phyloP scores from a whole-genome alignment of 2,329 filamentous ascomycete genomes.

The Aspergillaceae sp. region DNA sequence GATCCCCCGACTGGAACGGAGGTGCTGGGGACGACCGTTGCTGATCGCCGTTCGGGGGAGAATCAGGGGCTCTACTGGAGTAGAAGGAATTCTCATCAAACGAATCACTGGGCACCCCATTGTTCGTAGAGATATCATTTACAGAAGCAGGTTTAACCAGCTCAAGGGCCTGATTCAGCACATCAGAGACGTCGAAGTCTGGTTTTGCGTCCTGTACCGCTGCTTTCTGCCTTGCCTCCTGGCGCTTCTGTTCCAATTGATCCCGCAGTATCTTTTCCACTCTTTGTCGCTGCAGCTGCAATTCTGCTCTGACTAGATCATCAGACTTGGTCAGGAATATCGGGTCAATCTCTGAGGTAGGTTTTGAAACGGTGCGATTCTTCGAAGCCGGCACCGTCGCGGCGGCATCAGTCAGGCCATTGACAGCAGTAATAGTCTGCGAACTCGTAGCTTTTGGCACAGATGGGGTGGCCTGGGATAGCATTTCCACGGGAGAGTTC shows the following conservation, averaged over 20 bases:
- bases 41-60: slow-evolving; percentile 43
- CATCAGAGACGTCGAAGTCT: slow-evolving; percentile 63
- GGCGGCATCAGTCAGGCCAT: slow-evolving; percentile 14
- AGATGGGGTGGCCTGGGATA: slow-evolving; percentile 9
- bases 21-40: slow-evolving; percentile 22
- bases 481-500: slow-evolving; percentile 11
- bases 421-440: slow-evolving; percentile 11
- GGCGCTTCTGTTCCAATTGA: slow-evolving; percentile 59
- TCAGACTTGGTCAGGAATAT: slow-evolving; percentile 80
- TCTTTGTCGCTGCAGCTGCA: slow-evolving; percentile 68
- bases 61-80: slow-evolving; percentile 81
- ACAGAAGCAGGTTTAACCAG: slow-evolving; percentile 62
- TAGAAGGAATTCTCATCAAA: slow-evolving; percentile 94
- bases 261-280: slow-evolving; percentile 71
- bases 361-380: slow-evolving; percentile 35
- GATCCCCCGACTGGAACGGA: slow-evolving; percentile 23
- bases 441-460: slow-evolving; percentile 13
- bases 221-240: slow-evolving; percentile 42
- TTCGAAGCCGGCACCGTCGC: slow-evolving; percentile 17
- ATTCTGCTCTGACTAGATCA: slow-evolving; percentile 71
- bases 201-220: slow-evolving; percentile 45
- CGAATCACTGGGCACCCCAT: slow-evolving; percentile 64
- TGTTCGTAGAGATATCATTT: slow-evolving; percentile 43
- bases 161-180: slow-evolving; percentile 61
- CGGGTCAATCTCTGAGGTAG: slow-evolving; percentile 65